phyloP scores from a whole-genome alignment of 768 basidiomycete genomes.

The Epithele typhae region DNA sequence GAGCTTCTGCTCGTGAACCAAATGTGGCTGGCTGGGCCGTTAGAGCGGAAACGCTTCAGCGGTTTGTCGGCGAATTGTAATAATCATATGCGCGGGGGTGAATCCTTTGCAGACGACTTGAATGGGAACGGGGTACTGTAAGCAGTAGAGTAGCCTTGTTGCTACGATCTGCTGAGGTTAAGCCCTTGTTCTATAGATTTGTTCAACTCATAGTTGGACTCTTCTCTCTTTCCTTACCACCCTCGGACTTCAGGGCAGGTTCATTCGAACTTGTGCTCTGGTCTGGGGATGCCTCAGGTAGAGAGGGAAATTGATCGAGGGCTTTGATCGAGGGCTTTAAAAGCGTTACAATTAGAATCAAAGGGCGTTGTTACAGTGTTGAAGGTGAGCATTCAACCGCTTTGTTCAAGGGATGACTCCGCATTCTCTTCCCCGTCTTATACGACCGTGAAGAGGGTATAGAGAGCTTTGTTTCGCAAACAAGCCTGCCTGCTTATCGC shows the following conservation, averaged over 20 bases:
- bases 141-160: constrained; percentile 76
- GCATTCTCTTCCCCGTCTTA: constrained; percentile 89
- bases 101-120: constrained; percentile 80
- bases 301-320: too few species aligned
- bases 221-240: constrained; percentile 31
- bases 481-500: constrained; percentile 55
- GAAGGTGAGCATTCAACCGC: background rate
- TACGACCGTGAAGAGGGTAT: constrained; percentile 80
- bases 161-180: constrained; percentile 77
- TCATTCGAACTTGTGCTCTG: constrained; percentile 17
- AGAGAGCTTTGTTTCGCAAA: constrained; percentile 79
- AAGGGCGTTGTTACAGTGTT: background rate
- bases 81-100: constrained; percentile 64
- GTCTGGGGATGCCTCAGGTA: constrained; percentile 5
- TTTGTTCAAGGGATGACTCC: constrained; percentile 51
- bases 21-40: constrained; percentile 48
- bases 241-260: constrained; percentile 40
- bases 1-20: constrained; percentile 70
- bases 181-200: constrained; percentile 70
- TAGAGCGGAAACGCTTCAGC: constrained; percentile 49
- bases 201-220: constrained; percentile 48
- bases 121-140: constrained; percentile 73
- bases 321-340: constrained; percentile 1
- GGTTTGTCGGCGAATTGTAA: constrained; percentile 55
- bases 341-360: background rate